These are phyloP conservation scores for Stropharia rugosoannulata DNA, from an alignment of 768 basidiomycete species.

Conservation along the genomic window DNA sequence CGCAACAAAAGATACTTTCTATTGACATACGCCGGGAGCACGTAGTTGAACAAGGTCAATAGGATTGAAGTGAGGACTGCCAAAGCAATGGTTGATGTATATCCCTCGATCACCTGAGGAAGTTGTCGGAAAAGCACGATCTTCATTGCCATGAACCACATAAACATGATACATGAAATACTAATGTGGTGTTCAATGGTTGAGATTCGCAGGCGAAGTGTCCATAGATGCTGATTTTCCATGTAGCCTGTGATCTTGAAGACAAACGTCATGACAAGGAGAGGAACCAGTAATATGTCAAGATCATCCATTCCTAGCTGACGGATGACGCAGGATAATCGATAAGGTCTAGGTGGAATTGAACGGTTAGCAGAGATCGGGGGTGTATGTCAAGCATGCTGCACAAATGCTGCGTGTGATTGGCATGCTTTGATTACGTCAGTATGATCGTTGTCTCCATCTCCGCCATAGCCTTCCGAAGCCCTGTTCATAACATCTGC, in stretches of 20 bases:
- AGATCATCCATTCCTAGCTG: neutral
- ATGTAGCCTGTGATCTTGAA: constrained; percentile 6
- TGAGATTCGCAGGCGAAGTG: constrained; percentile 9
- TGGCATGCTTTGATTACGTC: too few relatives aligned
- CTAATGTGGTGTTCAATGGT: constrained; percentile 4
- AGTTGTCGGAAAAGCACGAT: neutral
- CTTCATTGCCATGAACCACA: neutral
- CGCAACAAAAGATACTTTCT: constrained; percentile 6
- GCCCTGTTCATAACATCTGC: too few relatives aligned
- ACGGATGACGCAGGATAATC: neutral
- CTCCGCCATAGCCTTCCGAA: too few relatives aligned
- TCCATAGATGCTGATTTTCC: constrained; percentile 9
- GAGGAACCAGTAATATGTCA: neutral
- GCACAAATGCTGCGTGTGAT: too few relatives aligned
- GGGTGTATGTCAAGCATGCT: too few relatives aligned
- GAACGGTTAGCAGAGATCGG: too few relatives aligned
- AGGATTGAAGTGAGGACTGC: neutral
- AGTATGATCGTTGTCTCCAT: too few relatives aligned
- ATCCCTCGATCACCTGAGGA: neutral
- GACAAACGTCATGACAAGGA: neutral
- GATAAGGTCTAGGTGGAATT: too few relatives aligned
- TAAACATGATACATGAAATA: neutral
- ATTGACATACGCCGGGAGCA: constrained; percentile 6
- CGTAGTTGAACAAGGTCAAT: constrained; percentile 3
- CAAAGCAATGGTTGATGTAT: neutral